Base-by-base conservation (phyloP, 257 asterid genomes). In the Petunia axillaris region DNA sequence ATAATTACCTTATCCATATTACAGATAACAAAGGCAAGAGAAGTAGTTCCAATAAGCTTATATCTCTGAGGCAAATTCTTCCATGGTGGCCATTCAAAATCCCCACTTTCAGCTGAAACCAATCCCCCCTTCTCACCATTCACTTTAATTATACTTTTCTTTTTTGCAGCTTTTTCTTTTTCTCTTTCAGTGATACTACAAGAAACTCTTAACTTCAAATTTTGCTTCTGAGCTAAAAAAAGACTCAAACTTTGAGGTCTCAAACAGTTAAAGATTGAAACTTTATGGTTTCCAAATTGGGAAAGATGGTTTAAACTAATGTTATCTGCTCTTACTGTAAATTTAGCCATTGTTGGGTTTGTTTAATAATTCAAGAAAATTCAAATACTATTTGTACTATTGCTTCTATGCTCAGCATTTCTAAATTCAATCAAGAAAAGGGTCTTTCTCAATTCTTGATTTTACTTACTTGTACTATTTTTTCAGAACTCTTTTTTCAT, bases 11-110 rank as follows among this genome's bases (percentile, higher is more conserved):
- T 95, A 82, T 95, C 99, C 99, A 95, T 95, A 83, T 95, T 93
- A 87, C 98, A 95, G 83, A 95, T 79, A 85, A 93, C 93, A 79
- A 95, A 95, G 60, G 99, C 99, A 59, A 95, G 85, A 64, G 99
- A 90, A 14, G 98, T 95, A 79, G 97, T 92, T 81, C 98, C 98
- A 76, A 95, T 89, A 66, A 95, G 96, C 87, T 92, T 89, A 83
- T 95, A 95, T 85, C 98, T 89, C 60, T 82, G 90, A 81, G 99
- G 99, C 15, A 95, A 86, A 85, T 91, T 92, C 91, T 91, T 87
- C 99, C 96, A 95, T 35, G 97, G 97, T 14, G 92, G 90, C 99
- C 97, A 78, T 35, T 80, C 83, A 83, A 88, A 82, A 15, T 53
- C 85, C 62, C 11, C 85, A 81, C 70, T 81, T 55, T 75, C 85